These are phyloP conservation scores for Parasarocladium wereldwijsianum DNA, from an alignment of 2,329 filamentous ascomycete species.

Conservation along the genomic window DNA sequence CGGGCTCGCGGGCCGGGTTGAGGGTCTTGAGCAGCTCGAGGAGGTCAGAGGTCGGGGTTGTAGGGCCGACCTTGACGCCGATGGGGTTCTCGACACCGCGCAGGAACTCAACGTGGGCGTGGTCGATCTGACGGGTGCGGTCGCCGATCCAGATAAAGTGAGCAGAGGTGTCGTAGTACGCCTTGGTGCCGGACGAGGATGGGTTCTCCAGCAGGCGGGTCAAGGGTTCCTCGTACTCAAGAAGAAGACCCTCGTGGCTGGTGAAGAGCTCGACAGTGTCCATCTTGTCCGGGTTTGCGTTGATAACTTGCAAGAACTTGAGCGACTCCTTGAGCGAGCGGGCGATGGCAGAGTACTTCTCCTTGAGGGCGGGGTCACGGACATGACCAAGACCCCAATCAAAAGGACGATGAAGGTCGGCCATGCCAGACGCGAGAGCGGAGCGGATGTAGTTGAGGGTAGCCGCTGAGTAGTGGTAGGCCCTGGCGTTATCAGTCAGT, in stretches of 20 bases:
- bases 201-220: conserved; percentile 63
- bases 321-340: conserved; percentile 78
- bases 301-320: conserved; percentile 87
- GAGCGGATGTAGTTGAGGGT: conserved; percentile 88
- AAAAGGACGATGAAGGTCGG: conserved; percentile 82
- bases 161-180: conserved; percentile 86
- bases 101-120: conserved; percentile 95
- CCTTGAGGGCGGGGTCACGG: conserved; percentile 65
- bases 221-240: conserved; percentile 86
- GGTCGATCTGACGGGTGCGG: conserved; percentile 82
- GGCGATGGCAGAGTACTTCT: conserved; percentile 76
- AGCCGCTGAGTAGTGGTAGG: conserved; percentile 90
- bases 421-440: conserved; percentile 73
- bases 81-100: conserved; percentile 91
- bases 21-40: conserved; percentile 68
- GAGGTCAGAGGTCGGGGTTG: conserved; percentile 63
- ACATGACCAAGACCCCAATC: conserved; percentile 95
- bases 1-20: conserved; percentile 68
- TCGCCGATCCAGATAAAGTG: conserved; percentile 99
- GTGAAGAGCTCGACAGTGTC: conserved; percentile 92
- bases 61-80: conserved; percentile 89
- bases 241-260: conserved; percentile 82
- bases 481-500: too few species aligned
- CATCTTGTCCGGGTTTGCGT: conserved; percentile 69
- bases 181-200: conserved; percentile 29